These are phyloP conservation scores for Mycena vulgaris DNA, from an alignment of 768 basidiomycete species.

Conservation along the genomic window DNA sequence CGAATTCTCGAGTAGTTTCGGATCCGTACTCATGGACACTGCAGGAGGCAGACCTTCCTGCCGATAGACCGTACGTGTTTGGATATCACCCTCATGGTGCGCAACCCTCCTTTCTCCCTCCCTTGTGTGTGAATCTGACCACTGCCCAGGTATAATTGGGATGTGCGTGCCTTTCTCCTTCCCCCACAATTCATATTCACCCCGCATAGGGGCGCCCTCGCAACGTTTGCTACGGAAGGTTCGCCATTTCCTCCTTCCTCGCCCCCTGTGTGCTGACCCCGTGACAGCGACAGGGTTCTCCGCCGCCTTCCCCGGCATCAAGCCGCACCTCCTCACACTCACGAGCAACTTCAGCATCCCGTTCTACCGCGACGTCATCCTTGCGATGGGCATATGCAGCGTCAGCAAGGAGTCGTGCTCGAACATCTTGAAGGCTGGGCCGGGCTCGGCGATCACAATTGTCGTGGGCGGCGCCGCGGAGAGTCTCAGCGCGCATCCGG, in stretches of 20 bases:
- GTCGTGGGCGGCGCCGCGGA: constrained; percentile 98
- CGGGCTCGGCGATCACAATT: constrained; percentile 86
- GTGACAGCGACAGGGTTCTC: constrained; percentile 90
- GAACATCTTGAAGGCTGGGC: constrained; percentile 82
- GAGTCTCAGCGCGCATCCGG: constrained; percentile 93
- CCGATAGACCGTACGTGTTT: constrained; percentile 95
- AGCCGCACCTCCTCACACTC: constrained; percentile 93
- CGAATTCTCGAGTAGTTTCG: constrained; percentile 12
- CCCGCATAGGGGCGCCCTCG: constrained; percentile 84
- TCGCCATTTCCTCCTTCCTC: constrained; percentile 13
- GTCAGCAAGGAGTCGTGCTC: constrained; percentile 93
- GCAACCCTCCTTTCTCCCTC: constrained; percentile 38
- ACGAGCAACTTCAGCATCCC: constrained; percentile 93
- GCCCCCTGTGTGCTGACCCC: not conserved
- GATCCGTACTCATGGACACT: constrained; percentile 20
- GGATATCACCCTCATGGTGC: constrained; percentile 98
- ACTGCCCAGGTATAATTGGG: constrained; percentile 88
- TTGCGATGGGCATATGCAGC: constrained; percentile 91
- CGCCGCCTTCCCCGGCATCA: constrained; percentile 89
- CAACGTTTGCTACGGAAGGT: constrained; percentile 98
- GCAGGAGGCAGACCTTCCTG: constrained; percentile 91
- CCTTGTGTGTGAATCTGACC: constrained; percentile 24
- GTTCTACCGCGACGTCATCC: constrained; percentile 92
- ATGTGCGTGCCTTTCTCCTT: constrained; percentile 72
- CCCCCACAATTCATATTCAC: not conserved